phyloP scores from a whole-genome alignment of 78 protist genomes.

The Dictyostelium capitatum region DNA sequence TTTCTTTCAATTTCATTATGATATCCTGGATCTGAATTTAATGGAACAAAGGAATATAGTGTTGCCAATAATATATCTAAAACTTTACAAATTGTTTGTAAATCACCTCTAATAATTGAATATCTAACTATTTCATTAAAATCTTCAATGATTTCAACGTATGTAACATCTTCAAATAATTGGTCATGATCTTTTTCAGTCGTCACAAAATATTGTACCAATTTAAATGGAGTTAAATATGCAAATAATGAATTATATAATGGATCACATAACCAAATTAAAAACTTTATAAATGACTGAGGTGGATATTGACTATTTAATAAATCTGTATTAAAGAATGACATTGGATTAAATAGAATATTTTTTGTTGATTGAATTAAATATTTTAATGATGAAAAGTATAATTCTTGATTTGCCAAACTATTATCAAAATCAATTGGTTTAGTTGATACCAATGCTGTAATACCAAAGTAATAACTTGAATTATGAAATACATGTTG shows the following conservation, averaged over 20 bases:
- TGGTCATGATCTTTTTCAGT: too few species aligned
- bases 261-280: not conserved
- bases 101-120: not conserved
- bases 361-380: too few species aligned
- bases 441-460: not conserved
- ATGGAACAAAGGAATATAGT: not conserved
- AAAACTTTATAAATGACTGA: not conserved
- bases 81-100: not conserved
- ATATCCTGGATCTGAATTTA: too few species aligned
- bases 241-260: too few species aligned
- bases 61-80: not conserved
- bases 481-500: not conserved
- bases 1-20: too few species aligned
- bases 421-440: not conserved
- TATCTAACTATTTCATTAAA: too few species aligned
- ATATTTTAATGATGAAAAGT: not conserved
- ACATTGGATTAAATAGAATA: too few species aligned
- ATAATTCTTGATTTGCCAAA: not conserved
- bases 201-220: too few species aligned
- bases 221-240: too few species aligned
- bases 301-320: not conserved
- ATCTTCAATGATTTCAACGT: too few species aligned
- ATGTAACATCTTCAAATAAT: too few species aligned
- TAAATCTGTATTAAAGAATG: too few species aligned
- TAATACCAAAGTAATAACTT: not conserved